A percentile compares a stretch with the other conserved stretches of the same genome.
These are phyloP conservation scores for Boletus bicolor DNA, from an alignment of 768 basidiomycete species.

Conservation along the genomic window DNA sequence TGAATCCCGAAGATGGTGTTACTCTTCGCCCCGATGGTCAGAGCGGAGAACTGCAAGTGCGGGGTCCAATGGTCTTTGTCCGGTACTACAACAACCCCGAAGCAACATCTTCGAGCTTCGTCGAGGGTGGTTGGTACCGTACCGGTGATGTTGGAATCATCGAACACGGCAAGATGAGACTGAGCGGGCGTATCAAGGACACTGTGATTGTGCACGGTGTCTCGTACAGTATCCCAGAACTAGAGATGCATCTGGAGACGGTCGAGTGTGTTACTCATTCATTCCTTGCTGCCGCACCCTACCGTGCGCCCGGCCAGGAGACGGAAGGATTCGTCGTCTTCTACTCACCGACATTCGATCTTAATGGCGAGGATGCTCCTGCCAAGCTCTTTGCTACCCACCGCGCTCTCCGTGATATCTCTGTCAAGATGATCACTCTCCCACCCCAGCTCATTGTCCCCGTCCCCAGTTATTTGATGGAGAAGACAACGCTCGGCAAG, in stretches of 20 bases:
- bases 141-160: conserved; percentile 55
- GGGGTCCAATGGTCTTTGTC: neutral
- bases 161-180: conserved; percentile 29
- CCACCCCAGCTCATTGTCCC: neutral
- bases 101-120: conserved; percentile 36
- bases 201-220: neutral
- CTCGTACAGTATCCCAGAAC: conserved; percentile 13
- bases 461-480: conserved; percentile 31
- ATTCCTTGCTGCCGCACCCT: conserved; percentile 34
- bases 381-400: conserved; percentile 14
- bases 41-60: conserved; percentile 1
- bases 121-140: conserved; percentile 51
- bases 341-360: no score
- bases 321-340: no score
- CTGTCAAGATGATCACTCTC: conserved; percentile 27
- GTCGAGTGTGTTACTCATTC: conserved; percentile 34
- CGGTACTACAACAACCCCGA: neutral
- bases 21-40: conserved; percentile 18
- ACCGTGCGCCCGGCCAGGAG: conserved; percentile 29
- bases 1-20: conserved; percentile 29
- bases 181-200: conserved; percentile 2
- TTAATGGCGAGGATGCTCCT: no score
- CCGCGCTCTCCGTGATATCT: conserved; percentile 29
- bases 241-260: conserved; percentile 37
- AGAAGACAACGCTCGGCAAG: conserved; percentile 45